Percentiles rank a stretch among this genome's conserved stretches.
Evolutionary conservation across 169 alveolate species (phyloP).

Genomic region (Plasmodium cynomolgi): DNA sequence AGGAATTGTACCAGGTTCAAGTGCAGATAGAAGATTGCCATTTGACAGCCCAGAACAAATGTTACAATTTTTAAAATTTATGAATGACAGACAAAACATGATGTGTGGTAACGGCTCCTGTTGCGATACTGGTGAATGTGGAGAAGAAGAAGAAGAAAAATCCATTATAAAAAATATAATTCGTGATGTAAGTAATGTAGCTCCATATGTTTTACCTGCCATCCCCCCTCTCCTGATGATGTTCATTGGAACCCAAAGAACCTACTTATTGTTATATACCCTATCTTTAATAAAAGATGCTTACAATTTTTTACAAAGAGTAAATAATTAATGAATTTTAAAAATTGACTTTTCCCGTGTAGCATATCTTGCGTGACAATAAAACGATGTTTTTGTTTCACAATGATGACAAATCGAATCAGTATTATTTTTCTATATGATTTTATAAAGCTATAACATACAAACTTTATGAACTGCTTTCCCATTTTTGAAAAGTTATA

Average conservation of each 20-base stretch:
- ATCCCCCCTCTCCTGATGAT: conserved; percentile 14
- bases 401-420: not conserved
- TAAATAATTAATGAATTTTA: not conserved
- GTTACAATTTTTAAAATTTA: conserved; percentile 1
- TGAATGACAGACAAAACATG: conserved; percentile 11
- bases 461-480: not conserved
- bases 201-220: not conserved
- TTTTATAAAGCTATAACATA: not conserved
- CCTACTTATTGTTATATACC: conserved; percentile 7
- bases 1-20: not conserved
- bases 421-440: not conserved
- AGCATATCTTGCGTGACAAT: not conserved
- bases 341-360: not conserved
- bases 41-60: conserved; percentile 16
- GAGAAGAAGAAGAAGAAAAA: not conserved
- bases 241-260: conserved; percentile 23
- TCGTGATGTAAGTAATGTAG: not conserved
- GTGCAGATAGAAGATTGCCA: not conserved
- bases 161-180: not conserved
- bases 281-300: conserved; percentile 11
- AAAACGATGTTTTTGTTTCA: not conserved
- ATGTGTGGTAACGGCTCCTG: not conserved
- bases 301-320: not conserved
- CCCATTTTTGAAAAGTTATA: not conserved
- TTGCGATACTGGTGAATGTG: not conserved